Evolutionary conservation across 1,284 basidiomycete genomes (phyloP), one percentile per base, ranked within the genome.

Genomic region (Fomes fomentarius): DNA sequence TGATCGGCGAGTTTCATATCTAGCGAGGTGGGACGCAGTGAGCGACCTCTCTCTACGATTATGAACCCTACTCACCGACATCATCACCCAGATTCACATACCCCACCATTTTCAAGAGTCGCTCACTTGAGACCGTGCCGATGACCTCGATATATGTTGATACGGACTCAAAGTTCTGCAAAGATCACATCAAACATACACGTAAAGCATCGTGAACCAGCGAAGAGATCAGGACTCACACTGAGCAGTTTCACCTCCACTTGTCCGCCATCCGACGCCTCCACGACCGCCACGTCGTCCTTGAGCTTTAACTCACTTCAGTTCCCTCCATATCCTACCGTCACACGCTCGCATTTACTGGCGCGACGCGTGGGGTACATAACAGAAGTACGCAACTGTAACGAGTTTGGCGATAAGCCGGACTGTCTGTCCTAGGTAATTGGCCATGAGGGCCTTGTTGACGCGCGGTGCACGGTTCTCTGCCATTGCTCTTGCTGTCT

Each of bases 101-200:
- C 0, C 76, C 78, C 62, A 86, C 66, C 67, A 87, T 81, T 63
- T 83, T 86, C 54, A 96, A 71, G 0, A 79, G 83, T 19, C 82
- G 76, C 33, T 82, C 75, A 52, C 86, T 80, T 28, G 77, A 56
- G 8, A 89, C 91, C 5, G 70, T 80, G 8, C 92, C 93, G 39
- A 96, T 80, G 49, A 95, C 74, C 70, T 96, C 93, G 41, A 91
- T 75, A 56, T 76, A 94, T 7, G 78, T 73, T 42, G 83, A 83
- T 0, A 71, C 70, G 43, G 87, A 70, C 34, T 76, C 69, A 38
- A 76, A 71, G 50, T 76, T 76, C 84, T 88, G 63, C 14, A 10
- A 17, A 22, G 31, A 41, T 34, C 17, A 25, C 15, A 50, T 39
- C 31, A 7, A 24, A 7, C 4, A 21, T 1, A 15, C n/a, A 9